Conservation (phyloP, 495 filamentous ascomycete species). For the Staphylotrichum longicolle region DNA sequence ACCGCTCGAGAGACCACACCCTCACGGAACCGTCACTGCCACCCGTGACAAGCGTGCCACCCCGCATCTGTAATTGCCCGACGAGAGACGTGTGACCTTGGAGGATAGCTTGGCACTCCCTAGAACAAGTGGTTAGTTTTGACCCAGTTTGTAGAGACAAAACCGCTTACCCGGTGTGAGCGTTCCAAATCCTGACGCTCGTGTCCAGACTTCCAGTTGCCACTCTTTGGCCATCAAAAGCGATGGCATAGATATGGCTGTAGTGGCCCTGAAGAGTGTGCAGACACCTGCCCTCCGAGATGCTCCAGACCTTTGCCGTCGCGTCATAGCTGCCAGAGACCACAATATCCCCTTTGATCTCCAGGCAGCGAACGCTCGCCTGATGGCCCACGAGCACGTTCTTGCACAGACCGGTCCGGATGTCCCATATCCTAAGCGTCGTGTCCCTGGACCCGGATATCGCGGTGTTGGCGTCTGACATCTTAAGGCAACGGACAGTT, state of each 20-base stretch:
- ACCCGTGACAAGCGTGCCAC: slow-evolving; percentile 90
- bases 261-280: slow-evolving; percentile 92
- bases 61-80: slow-evolving; percentile 94
- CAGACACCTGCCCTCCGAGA: slow-evolving; percentile 86
- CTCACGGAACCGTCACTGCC: slow-evolving; percentile 94
- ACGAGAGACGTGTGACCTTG: slow-evolving; percentile 97
- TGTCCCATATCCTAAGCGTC: slow-evolving; percentile 92
- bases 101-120: slow-evolving; percentile 82
- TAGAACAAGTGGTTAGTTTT: slow-evolving; percentile 30
- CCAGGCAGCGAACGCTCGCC: slow-evolving; percentile 92
- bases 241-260: slow-evolving; percentile 98
- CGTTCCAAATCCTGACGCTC: slow-evolving; percentile 96
- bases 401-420: slow-evolving; percentile 77
- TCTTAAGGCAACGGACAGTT: slow-evolving; percentile 94
- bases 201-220: slow-evolving; percentile 98
- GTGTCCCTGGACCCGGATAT: slow-evolving; percentile 97
- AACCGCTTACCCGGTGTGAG: slow-evolving; percentile 69
- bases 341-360: slow-evolving; percentile 91
- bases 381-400: slow-evolving; percentile 95
- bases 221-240: slow-evolving; percentile 88
- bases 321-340: slow-evolving; percentile 98
- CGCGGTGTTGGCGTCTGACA: slow-evolving; percentile 88
- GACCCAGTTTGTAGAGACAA: neutral
- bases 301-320: slow-evolving; percentile 95
- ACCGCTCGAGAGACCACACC: slow-evolving; percentile 88